These are phyloP conservation scores for Colletotrichum neosansevieriae DNA, from an alignment of 2,329 filamentous ascomycete species.

Conservation along the genomic window DNA sequence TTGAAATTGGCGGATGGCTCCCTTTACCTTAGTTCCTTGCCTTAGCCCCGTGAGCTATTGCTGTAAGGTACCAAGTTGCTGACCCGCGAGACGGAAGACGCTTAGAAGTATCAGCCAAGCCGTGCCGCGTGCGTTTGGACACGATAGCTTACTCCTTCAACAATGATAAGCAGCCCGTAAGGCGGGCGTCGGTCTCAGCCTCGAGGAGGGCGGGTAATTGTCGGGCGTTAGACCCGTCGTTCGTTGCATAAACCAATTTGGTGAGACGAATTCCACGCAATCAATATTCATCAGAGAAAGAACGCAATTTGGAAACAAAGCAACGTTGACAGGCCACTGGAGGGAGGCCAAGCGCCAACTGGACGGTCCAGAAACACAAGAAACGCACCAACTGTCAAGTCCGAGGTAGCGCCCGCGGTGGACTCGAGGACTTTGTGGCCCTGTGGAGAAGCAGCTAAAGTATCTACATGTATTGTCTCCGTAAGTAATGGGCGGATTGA, in stretches of 20 bases:
- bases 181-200: conserved; percentile 25
- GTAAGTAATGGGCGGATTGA: not conserved
- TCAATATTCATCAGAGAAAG: not conserved
- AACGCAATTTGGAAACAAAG: not conserved
- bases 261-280: conserved; percentile 6
- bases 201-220: conserved; percentile 8
- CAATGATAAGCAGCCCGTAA: not conserved
- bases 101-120: conserved; percentile 34
- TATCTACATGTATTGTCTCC: conserved; percentile 6
- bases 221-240: conserved; percentile 4
- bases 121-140: conserved; percentile 11
- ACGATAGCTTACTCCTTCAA: conserved; percentile 1
- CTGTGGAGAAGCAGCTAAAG: conserved; percentile 11
- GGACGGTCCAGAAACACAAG: conserved; percentile 6
- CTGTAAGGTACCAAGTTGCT: conserved; percentile 20
- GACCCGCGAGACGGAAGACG: conserved; percentile 3
- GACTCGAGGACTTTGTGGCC: not conserved
- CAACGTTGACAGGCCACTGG: not conserved
- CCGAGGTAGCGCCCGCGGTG: conserved; percentile 21
- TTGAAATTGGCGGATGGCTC: not conserved
- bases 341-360: conserved; percentile 7
- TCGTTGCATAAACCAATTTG: conserved; percentile 3
- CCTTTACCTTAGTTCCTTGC: conserved; percentile 1
- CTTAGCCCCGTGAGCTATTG: conserved; percentile 15
- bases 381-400: conserved; percentile 16